Conservation (phyloP, 2,329 filamentous ascomycete genomes). For the Seiridium cupressi region DNA sequence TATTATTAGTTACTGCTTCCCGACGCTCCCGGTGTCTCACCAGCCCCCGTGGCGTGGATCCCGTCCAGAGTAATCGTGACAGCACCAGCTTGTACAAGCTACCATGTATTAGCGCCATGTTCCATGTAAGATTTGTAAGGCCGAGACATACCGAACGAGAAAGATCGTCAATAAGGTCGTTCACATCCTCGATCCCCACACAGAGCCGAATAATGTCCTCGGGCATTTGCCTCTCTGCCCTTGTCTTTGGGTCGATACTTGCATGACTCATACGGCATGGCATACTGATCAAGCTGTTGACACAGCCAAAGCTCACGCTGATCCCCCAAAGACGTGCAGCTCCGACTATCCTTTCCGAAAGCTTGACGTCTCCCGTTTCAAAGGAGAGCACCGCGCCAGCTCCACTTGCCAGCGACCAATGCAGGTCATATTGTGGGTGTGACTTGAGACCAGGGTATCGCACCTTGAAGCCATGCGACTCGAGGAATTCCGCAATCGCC, state of each 20-base stretch:
- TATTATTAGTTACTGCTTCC: too few species aligned
- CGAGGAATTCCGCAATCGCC: conserved; percentile 87
- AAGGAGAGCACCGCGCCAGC: conserved; percentile 94
- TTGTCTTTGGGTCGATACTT: conserved; percentile 93
- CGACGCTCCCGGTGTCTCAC: neutral
- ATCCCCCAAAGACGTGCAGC: conserved; percentile 90
- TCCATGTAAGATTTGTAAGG: neutral
- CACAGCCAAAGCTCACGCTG: conserved; percentile 95
- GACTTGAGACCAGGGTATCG: conserved; percentile 92
- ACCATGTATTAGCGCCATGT: neutral
- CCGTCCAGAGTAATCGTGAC: conserved; percentile 83
- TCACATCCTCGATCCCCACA: conserved; percentile 90
- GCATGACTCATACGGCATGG: conserved; percentile 99
- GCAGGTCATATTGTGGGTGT: conserved; percentile 93
- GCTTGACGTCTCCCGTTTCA: conserved; percentile 81
- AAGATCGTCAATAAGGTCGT: conserved; percentile 91
- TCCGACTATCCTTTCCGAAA: conserved; percentile 93
- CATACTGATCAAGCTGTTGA: conserved; percentile 99
- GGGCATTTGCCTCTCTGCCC: conserved; percentile 84
- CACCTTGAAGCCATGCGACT: conserved; percentile 87
- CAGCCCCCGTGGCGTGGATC: conserved; percentile 59
- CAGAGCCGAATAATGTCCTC: conserved; percentile 96
- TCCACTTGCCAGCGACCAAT: conserved; percentile 92
- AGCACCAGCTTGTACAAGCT: conserved; percentile 92
- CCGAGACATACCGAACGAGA: conserved; percentile 74